phyloP scores from a whole-genome alignment of 345 rosid genomes.

The Capsella bursapastoris region DNA sequence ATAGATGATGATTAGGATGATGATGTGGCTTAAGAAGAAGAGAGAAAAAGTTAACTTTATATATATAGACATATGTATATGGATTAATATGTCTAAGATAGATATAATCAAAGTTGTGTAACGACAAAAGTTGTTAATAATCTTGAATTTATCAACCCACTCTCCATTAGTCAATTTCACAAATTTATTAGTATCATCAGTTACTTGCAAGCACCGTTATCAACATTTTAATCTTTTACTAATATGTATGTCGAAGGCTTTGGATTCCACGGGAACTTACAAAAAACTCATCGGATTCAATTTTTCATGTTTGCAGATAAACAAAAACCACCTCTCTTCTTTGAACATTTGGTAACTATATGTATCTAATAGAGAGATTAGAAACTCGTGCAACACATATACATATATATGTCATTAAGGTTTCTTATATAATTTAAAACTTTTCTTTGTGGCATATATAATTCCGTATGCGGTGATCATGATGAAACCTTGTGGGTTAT shows the following conservation, averaged over 20 bases:
- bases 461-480: conserved; percentile 22
- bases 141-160: conserved; percentile 28
- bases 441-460: background rate
- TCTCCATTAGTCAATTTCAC: conserved; percentile 18
- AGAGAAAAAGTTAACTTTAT: no score
- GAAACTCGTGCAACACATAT: conserved; percentile 22
- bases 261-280: conserved; percentile 42
- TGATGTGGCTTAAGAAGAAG: no score
- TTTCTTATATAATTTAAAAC: conserved; percentile 1
- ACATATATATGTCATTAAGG: background rate
- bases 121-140: background rate
- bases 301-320: conserved; percentile 7
- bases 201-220: conserved; percentile 37
- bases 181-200: conserved; percentile 5
- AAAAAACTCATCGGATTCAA: conserved; percentile 31
- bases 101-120: conserved; percentile 22
- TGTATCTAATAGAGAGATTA: conserved; percentile 1
- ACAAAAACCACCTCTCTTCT: conserved; percentile 23
- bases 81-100: background rate
- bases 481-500: conserved; percentile 42
- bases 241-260: conserved; percentile 38
- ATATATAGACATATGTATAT: no score
- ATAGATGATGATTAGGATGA: no score
- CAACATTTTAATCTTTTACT: conserved; percentile 7
- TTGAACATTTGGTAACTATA: conserved; percentile 36